Conservation (phyloP, 2,329 filamentous ascomycete genomes). For the Scolecobasidium constrictum region DNA sequence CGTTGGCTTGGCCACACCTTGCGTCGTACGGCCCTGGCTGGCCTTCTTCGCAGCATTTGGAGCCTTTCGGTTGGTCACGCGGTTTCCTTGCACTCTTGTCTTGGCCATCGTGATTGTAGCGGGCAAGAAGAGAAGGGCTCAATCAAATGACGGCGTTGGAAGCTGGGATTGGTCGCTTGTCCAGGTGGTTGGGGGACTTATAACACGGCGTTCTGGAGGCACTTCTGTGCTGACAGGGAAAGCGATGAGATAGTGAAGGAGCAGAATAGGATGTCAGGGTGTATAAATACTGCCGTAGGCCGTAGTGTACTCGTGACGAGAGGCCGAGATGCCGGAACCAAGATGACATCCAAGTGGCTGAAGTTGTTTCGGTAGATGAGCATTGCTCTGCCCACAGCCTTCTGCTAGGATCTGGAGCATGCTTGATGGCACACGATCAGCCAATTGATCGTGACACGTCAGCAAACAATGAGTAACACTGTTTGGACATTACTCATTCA, state of each 20-base stretch:
- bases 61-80: slow-evolving; percentile 8
- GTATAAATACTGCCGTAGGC: slow-evolving; percentile 9
- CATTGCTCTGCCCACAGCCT: slow-evolving; percentile 12
- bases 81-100: slow-evolving; percentile 9
- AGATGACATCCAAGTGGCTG: slow-evolving; percentile 10
- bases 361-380: slow-evolving; percentile 12
- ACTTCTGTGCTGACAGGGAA: slow-evolving; percentile 7
- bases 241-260: background rate
- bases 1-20: slow-evolving; percentile 12
- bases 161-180: slow-evolving; percentile 7
- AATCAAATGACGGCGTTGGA: slow-evolving; percentile 5
- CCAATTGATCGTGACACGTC: slow-evolving; percentile 13
- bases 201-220: slow-evolving; percentile 2
- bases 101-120: slow-evolving; percentile 10
- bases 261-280: slow-evolving; percentile 1
- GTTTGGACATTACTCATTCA: slow-evolving; percentile 12
- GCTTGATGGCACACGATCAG: slow-evolving; percentile 12
- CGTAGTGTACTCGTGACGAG: slow-evolving; percentile 10
- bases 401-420: slow-evolving; percentile 12
- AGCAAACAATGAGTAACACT: slow-evolving; percentile 13
- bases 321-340: slow-evolving; percentile 9
- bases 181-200: slow-evolving; percentile 2
- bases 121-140: slow-evolving; percentile 7
- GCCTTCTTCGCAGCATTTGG: slow-evolving; percentile 12
- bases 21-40: slow-evolving; percentile 7